Evolutionary conservation across 306 rosid genomes (phyloP).

Genomic region (Lathyrus aphaca): DNA sequence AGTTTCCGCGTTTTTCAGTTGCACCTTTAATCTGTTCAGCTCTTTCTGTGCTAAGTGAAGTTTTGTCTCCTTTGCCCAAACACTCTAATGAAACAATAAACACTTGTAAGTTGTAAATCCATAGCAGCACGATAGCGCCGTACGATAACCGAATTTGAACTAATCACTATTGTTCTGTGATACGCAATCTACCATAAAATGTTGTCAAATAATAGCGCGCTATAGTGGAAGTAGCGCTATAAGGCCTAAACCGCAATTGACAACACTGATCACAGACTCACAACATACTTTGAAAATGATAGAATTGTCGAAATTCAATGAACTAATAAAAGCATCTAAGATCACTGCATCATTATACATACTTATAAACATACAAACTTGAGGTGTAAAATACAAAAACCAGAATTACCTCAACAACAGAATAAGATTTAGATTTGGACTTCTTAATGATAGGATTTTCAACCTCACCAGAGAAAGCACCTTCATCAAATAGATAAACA

Average conservation of each 20-base stretch:
- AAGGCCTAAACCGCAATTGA: not conserved
- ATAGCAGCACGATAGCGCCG: not conserved
- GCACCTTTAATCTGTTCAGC: constrained; percentile 75
- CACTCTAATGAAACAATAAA: constrained; percentile 62
- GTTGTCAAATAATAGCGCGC: not conserved
- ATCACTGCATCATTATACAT: not conserved
- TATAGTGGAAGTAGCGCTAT: not conserved
- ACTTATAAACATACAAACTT: constrained; percentile 10
- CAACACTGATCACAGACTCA: not conserved
- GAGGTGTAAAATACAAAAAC: constrained; percentile 7
- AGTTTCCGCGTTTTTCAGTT: constrained; percentile 73
- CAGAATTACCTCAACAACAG: constrained; percentile 77
- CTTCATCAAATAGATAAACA: constrained; percentile 86
- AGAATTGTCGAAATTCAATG: no score
- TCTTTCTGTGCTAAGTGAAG: constrained; percentile 78
- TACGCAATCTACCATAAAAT: not conserved
- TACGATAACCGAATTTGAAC: not conserved
- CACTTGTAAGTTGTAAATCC: constrained; percentile 18
- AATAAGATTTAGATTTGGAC: constrained; percentile 73
- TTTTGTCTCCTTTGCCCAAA: constrained; percentile 80
- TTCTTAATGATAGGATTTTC: constrained; percentile 65
- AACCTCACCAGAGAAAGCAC: constrained; percentile 87
- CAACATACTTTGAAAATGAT: not conserved
- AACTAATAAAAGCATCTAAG: not conserved
- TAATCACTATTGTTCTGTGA: not conserved